These are phyloP conservation scores for Recurvomyces mirabilis DNA, from an alignment of 495 filamentous ascomycete species.

Conservation along the genomic window DNA sequence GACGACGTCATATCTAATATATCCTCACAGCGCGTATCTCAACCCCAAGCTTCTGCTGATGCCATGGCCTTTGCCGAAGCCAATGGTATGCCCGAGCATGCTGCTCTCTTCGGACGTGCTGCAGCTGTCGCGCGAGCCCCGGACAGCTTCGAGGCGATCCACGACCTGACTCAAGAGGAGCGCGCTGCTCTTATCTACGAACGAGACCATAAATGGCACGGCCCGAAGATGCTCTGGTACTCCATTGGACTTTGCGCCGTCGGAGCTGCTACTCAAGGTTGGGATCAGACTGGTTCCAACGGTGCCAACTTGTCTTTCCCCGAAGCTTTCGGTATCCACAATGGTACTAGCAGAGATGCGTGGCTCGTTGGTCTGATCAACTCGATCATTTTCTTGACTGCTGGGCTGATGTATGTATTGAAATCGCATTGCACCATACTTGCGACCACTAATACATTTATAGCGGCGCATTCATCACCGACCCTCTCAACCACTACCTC, in stretches of 20 bases:
- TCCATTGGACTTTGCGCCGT: constrained; percentile 61
- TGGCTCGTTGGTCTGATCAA: constrained; percentile 20
- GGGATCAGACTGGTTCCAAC: constrained; percentile 68
- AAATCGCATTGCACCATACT: no score
- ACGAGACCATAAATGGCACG: constrained; percentile 50
- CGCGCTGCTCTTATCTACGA: constrained; percentile 44
- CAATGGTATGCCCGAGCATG: constrained; percentile 34
- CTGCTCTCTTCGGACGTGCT: constrained; percentile 34
- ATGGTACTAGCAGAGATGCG: not conserved
- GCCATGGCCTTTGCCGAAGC: constrained; percentile 33
- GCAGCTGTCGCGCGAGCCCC: constrained; percentile 56
- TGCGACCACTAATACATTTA: no score
- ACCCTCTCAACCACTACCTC: constrained; percentile 45
- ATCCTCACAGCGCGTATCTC: constrained; percentile 28
- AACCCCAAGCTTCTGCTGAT: constrained; percentile 28
- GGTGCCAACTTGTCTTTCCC: constrained; percentile 58
- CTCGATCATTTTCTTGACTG: constrained; percentile 19
- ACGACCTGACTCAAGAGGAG: constrained; percentile 47
- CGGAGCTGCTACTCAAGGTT: constrained; percentile 56
- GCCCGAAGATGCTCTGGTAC: constrained; percentile 53
- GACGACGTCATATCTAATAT: not conserved
- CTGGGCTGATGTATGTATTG: constrained; percentile 16
- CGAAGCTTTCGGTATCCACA: constrained; percentile 37
- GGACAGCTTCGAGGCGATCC: constrained; percentile 40
- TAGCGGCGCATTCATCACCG: constrained; percentile 32